Base-by-base conservation (phyloP, 345 rosid species). In the Schrenkiella parvula region DNA sequence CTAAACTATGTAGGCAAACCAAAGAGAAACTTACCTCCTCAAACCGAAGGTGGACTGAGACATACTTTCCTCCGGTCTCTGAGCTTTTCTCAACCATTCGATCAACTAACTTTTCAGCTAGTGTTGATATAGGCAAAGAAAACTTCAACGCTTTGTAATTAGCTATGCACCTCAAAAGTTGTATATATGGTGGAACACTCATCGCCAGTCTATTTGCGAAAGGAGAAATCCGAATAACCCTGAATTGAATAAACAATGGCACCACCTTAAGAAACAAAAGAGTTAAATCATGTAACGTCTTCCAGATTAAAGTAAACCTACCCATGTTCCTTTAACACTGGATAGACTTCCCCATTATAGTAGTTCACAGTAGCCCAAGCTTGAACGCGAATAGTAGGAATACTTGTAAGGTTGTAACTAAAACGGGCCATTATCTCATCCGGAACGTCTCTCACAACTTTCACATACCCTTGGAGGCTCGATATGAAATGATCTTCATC, bases 121-220 rank as follows among this genome's bases (percentile, higher is more conserved):
- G 77, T 42, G 74, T 48, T 72, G 85, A 80, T 77, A 91, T 85
- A 4, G 92, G 62, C 15, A 76, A 70, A 68, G 97, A 84, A 76
- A 91, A 93, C 80, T 71, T 85, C 80, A 93, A 68, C 17, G 98
- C 97, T 79, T 81, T 86, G 77, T 86, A 91, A 80, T 93, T 93
- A 41, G 97, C 82, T 53, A 89, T 76, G 88, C 98, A 93, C 71
- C 98, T 88, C 51, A 91, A 79, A 53, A 84, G 79, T 74, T 93
- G 98, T 74, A 91, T 85, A 70, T 86, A 89, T 28, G 92, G 80
- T 2, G 97, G 97, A 50, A 89, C 90, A 78, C 84, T 83, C 98
- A 93, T 93, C n/a, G 97, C 87, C 84, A 93, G 78, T 85, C 98
- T 84, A 81, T 93, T 91, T 42, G 98, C 97, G 68, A 93, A 93